phyloP scores from a whole-genome alignment of 2,329 filamentous ascomycete genomes.

The Ascosphaera aggregata region DNA sequence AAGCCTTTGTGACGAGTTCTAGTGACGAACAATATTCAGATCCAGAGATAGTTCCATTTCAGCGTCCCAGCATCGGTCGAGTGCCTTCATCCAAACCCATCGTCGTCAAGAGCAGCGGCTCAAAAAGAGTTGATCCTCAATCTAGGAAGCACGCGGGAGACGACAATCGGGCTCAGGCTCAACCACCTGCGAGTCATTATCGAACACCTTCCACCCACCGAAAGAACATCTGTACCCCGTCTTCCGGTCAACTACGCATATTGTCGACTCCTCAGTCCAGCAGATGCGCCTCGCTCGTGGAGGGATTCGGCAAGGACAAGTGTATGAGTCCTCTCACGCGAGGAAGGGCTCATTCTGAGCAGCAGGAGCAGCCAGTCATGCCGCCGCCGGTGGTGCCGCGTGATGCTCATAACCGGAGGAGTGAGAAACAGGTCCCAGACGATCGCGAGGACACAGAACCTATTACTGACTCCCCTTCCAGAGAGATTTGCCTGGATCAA shows the following conservation, averaged over 20 bases:
- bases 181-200: not conserved
- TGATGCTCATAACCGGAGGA: not conserved
- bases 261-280: not conserved
- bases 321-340: not conserved
- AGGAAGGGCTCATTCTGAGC: not conserved
- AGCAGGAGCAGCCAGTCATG: not conserved
- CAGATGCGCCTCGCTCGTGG: not conserved
- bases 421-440: not conserved
- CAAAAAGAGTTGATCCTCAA: no score
- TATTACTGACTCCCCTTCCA: not conserved
- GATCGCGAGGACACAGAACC: not conserved
- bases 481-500: slow-evolving; percentile 1
- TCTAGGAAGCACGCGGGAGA: no score
- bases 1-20: not conserved
- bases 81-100: not conserved
- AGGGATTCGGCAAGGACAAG: not conserved
- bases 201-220: not conserved
- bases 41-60: no score
- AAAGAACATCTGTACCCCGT: not conserved
- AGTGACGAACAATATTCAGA: no score
- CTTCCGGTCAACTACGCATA: not conserved
- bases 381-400: not conserved
- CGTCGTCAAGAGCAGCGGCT: not conserved
- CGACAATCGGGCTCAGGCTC: no score
- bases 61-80: not conserved